Base-by-base conservation (phyloP, 2,329 filamentous ascomycete genomes). In the Fusarium nematophilum region DNA sequence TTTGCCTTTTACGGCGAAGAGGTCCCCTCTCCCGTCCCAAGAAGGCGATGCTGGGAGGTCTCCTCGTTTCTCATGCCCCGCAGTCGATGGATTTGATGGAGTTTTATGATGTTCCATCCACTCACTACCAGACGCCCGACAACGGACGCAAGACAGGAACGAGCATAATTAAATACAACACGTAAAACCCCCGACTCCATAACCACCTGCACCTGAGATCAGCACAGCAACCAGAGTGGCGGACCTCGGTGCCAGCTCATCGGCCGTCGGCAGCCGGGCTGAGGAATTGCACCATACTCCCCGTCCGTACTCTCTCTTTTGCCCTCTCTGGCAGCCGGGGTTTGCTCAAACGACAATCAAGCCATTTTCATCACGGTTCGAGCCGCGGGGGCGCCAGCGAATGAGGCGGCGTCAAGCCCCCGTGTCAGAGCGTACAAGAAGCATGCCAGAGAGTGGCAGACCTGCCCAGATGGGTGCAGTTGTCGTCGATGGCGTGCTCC, bases 401-500 rank as follows among this genome's bases (percentile, higher is more conserved):
- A 59, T 65, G 62, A 57, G 45, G 54, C 40, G 17, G 48, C 30
- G 36, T 43, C 13, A 30, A 42, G 26, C 8, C 14, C 37, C 48
- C 39, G 39, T 49, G 40, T 21, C 17, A 47, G 40, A 53, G 33
- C 23, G 25, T n/a, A n/a, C n/a, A n/a, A n/a, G n/a, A n/a, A n/a
- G 34, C 23, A 38, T 38, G 15, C 9, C 31, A 30, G 4, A 15
- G 21, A 33, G n/a, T 31, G 8, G 29, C 6, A 39, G n/a, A 36
- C 18, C 21, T 21, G 4, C 21, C 21, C 4, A 27, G 37, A 42
- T 10, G 15, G 5, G 36, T 27, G 21, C 33, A 38, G 40, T 55
- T 48, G 45, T 34, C 29, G 31, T 48, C 56, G 59, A 66, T 66
- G 60, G 64, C 64, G 64, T 66, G 64, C 64, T 66, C 36, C 53